phyloP scores from a whole-genome alignment of 371 early-diverging fungal species.

The Mucor mucedo region DNA sequence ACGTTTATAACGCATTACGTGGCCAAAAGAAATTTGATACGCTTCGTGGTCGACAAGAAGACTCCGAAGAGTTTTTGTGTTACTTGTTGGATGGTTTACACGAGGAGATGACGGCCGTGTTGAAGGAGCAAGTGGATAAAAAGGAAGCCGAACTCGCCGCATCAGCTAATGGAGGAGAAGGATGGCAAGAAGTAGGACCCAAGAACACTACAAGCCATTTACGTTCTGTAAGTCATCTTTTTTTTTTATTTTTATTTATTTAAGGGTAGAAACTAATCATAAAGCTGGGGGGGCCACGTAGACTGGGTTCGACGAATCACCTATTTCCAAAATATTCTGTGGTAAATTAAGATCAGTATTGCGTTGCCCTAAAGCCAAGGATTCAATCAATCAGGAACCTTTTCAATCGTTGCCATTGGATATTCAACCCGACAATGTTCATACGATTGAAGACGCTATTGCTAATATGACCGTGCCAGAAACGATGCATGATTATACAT shows the following conservation, averaged over 20 bases:
- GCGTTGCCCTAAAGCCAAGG: slow-evolving; percentile 75
- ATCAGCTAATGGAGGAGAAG: slow-evolving; percentile 44
- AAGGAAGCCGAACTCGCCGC: slow-evolving; percentile 25
- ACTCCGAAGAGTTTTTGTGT: slow-evolving; percentile 95
- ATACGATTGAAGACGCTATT: slow-evolving; percentile 87
- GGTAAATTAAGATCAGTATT: slow-evolving; percentile 84
- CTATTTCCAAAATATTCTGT: slow-evolving; percentile 87
- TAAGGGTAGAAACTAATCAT: neutral
- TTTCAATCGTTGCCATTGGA: slow-evolving; percentile 90
- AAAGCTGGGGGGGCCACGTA: slow-evolving; percentile 25
- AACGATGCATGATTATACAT: slow-evolving; percentile 65
- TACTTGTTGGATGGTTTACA: slow-evolving; percentile 93
- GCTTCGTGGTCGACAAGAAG: slow-evolving; percentile 93
- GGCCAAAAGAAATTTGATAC: slow-evolving; percentile 81
- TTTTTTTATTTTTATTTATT: neutral
- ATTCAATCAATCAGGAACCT: slow-evolving; percentile 87
- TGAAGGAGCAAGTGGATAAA: slow-evolving; percentile 36
- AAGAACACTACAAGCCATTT: slow-evolving; percentile 73
- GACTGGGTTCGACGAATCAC: slow-evolving; percentile 72
- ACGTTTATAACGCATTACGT: slow-evolving; percentile 90
- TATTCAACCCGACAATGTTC: slow-evolving; percentile 79
- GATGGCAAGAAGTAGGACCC: slow-evolving; percentile 92
- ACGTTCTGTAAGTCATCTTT: slow-evolving; percentile 31
- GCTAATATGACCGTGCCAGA: slow-evolving; percentile 77
- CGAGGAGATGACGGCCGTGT: slow-evolving; percentile 80